Evolutionary conservation across 2,329 filamentous ascomycete genomes (phyloP).

Genomic region (Bertia moriformis): DNA sequence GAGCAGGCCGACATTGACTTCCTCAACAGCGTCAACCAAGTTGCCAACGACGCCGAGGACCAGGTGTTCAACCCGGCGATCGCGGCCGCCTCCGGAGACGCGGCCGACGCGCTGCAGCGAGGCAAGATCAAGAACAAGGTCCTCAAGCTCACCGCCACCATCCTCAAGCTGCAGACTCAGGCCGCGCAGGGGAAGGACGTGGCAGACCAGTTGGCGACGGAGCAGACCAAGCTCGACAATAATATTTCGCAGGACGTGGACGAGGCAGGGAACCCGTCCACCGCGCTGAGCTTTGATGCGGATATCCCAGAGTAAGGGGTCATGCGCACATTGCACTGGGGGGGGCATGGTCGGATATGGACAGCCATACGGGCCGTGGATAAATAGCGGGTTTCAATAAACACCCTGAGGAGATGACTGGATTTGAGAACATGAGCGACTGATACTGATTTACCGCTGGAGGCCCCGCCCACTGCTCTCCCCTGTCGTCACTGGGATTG

Average conservation of each 20-base stretch:
- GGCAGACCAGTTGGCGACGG: conserved; percentile 23
- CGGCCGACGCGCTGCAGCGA: conserved; percentile 30
- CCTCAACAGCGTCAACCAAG: conserved; percentile 32
- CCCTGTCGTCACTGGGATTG: no score
- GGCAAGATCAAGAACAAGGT: conserved; percentile 49
- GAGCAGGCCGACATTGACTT: conserved; percentile 29
- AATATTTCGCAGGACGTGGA: conserved; percentile 32
- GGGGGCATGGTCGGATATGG: no score
- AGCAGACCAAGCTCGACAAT: conserved; percentile 35
- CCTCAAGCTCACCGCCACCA: conserved; percentile 36
- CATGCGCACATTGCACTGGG: no score
- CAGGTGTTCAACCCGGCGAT: conserved; percentile 39
- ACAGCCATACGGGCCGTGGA: no score
- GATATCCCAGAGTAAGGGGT: conserved; percentile 5
- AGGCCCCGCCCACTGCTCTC: no score
- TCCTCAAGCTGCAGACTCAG: conserved; percentile 32
- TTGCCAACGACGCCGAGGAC: conserved; percentile 35
- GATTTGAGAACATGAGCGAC: no score
- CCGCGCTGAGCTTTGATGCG: conserved; percentile 18
- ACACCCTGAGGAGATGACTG: no score
- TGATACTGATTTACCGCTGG: no score
- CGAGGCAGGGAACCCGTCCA: conserved; percentile 29
- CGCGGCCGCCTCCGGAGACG: conserved; percentile 26
- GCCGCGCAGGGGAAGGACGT: conserved; percentile 33
- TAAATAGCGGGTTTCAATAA: no score